Evolutionary conservation across 495 filamentous ascomycete species (phyloP).

Genomic region (Cudoniella acicularis): DNA sequence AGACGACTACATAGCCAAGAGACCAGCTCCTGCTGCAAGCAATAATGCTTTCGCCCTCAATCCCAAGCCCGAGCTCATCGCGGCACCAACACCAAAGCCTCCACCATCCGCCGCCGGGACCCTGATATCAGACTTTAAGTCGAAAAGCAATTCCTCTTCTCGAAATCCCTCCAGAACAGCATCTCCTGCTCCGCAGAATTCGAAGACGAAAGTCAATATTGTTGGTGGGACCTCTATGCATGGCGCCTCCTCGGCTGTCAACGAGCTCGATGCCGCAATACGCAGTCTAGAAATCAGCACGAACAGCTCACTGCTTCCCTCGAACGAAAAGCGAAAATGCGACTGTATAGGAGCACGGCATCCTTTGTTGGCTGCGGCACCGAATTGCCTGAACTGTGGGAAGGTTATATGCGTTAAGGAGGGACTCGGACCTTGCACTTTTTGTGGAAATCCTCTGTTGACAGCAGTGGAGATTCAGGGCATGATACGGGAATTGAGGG

Average conservation of each 20-base stretch:
- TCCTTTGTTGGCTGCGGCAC: conserved; percentile 77
- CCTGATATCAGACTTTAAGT: conserved; percentile 72
- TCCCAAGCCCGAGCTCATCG: conserved; percentile 30
- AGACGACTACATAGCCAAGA: conserved; percentile 57
- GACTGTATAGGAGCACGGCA: conserved; percentile 83
- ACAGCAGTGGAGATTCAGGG: conserved; percentile 65
- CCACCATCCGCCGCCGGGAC: conserved; percentile 66
- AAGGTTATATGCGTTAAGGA: conserved; percentile 97
- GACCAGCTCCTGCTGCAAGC: conserved; percentile 33
- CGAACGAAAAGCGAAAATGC: conserved; percentile 59
- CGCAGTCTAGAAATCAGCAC: conserved; percentile 85
- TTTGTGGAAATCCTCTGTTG: conserved; percentile 74
- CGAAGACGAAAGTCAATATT: conserved; percentile 57
- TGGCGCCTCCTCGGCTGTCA: conserved; percentile 67
- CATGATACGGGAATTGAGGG: conserved; percentile 83
- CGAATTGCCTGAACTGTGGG: conserved; percentile 89
- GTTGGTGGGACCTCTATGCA: conserved; percentile 73
- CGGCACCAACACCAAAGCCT: conserved; percentile 35
- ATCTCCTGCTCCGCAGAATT: conserved; percentile 36
- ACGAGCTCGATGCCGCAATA: conserved; percentile 87
- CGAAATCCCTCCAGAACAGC: conserved; percentile 47
- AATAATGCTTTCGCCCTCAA: conserved; percentile 39
- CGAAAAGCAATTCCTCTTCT: conserved; percentile 58
- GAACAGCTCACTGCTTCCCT: conserved; percentile 41
- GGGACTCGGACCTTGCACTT: conserved; percentile 91